A percentile compares a stretch with the other conserved stretches of the same genome.
phyloP scores from a whole-genome alignment of 352 stramenopile genomes.

The Phytophthora sp. region DNA sequence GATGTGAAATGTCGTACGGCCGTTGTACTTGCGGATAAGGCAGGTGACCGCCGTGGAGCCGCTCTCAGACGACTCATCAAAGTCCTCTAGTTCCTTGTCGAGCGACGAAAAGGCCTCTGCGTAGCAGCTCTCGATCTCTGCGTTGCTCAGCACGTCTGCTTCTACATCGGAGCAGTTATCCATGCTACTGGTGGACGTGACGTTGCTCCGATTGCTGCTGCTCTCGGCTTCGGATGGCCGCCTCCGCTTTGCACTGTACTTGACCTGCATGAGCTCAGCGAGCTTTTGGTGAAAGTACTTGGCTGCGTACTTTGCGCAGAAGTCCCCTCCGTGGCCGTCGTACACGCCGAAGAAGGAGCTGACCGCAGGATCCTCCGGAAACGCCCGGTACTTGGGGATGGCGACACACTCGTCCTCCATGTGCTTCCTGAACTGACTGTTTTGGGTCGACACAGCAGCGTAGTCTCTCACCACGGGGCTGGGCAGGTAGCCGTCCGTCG shows the following conservation, averaged over 20 bases:
- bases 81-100: constrained; percentile 68
- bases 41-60: constrained; percentile 82
- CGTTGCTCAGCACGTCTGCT: constrained; percentile 52
- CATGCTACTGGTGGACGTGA: constrained; percentile 59
- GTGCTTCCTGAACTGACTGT: constrained; percentile 76
- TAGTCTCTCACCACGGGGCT: constrained; percentile 69
- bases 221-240: constrained; percentile 34
- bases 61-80: constrained; percentile 69
- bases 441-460: constrained; percentile 78
- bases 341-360: constrained; percentile 87
- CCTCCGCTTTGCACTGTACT: constrained; percentile 42
- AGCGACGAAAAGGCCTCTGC: constrained; percentile 61
- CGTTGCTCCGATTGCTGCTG: constrained; percentile 48
- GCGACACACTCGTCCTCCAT: constrained; percentile 89
- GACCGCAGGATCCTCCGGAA: constrained; percentile 60
- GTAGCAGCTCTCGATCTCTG: constrained; percentile 72
- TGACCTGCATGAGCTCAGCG: constrained; percentile 47
- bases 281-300: constrained; percentile 71
- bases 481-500: constrained; percentile 28
- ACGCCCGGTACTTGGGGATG: constrained; percentile 70
- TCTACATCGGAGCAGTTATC: constrained; percentile 41
- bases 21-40: constrained; percentile 63
- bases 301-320: constrained; percentile 82
- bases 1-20: constrained; percentile 71
- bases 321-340: constrained; percentile 80